Evolutionary conservation across 2,329 filamentous ascomycete species (phyloP), one percentile per base, ranked within the genome.

Genomic region (Tolypocladium endophyticum): DNA sequence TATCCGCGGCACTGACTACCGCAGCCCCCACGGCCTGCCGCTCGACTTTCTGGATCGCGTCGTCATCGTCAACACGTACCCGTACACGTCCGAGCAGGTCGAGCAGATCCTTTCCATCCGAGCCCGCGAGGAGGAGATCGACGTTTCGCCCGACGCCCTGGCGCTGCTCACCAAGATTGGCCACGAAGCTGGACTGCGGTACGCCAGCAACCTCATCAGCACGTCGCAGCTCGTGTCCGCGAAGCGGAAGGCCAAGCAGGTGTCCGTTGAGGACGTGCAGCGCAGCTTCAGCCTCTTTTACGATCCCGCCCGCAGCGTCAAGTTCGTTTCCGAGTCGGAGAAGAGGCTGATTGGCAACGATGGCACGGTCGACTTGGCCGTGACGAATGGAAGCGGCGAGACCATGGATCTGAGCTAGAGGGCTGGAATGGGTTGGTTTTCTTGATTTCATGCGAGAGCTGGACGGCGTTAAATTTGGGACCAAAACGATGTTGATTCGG

Each of bases 161-260:
- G 92, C 92, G 1, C 83, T 99, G 18, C 83, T 99, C 43, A 96
- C 94, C 63, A 97, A 97, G 80, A 96, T 97, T 68, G 94, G 92
- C 36, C 84, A 92, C 69, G 94, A 99, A 74, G 87, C 92, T 1
- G 93, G 93, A 30, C 81, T 99, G 57, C 84, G 94, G 66, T 99
- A 99, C 72, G 93, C 92, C n/a, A 95, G 91, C 78, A 97, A 99
- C 72, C 86, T 99, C 59, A 97, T 99, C 75, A 96, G 90, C 28
- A 97, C 94, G 1, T 94, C 91, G 6, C 89, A 96, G 73, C 83
- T 99, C 53, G 82, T 97, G 56, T 86, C 86, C 63, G 86, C 89
- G 68, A 97, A 97, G 82, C 85, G 92, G 65, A 88, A 87, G 69
- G 87, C 88, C 20, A 90, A 90, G 74, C 87, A 93, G 69, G 90